These are phyloP conservation scores for Sicyos edulis DNA, from an alignment of 306 rosid species.

Conservation along the genomic window DNA sequence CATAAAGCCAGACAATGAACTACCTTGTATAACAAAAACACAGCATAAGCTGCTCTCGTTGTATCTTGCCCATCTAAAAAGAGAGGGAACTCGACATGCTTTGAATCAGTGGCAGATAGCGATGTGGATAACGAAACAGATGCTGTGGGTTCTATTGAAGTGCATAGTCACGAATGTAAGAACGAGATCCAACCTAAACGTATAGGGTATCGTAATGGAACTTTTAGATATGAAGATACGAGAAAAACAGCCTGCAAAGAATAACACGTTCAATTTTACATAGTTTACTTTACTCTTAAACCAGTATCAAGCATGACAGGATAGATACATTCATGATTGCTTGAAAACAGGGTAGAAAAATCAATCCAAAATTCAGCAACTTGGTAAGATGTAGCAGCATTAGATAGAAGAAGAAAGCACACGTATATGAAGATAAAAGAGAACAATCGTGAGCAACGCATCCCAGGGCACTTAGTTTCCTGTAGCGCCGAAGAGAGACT, in stretches of 20 bases:
- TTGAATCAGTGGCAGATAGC: conserved; percentile 34
- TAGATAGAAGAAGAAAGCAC: background rate
- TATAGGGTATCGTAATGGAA: conserved; percentile 81
- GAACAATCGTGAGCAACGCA: conserved; percentile 59
- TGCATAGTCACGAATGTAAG: conserved; percentile 69
- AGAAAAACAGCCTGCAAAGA: conserved; percentile 81
- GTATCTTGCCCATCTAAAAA: conserved; percentile 93
- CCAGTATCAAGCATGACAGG: conserved; percentile 17
- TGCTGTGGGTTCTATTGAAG: conserved; percentile 53
- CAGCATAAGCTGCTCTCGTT: conserved; percentile 88
- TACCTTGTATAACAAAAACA: conserved; percentile 90
- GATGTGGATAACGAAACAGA: conserved; percentile 45
- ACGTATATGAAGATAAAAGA: conserved; percentile 3
- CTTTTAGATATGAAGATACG: conserved; percentile 72
- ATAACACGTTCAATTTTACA: background rate
- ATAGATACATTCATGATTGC: background rate
- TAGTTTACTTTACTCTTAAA: conserved; percentile 10
- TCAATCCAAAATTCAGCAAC: background rate
- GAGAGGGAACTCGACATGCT: conserved; percentile 76
- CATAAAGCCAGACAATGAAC: conserved; percentile 19
- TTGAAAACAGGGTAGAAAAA: background rate
- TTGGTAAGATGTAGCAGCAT: background rate
- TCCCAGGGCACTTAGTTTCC: conserved; percentile 15
- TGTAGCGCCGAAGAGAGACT: conserved; percentile 79
- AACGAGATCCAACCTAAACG: conserved; percentile 80